phyloP scores from a whole-genome alignment of 2,329 filamentous ascomycete species.

The Periconia sp. region DNA sequence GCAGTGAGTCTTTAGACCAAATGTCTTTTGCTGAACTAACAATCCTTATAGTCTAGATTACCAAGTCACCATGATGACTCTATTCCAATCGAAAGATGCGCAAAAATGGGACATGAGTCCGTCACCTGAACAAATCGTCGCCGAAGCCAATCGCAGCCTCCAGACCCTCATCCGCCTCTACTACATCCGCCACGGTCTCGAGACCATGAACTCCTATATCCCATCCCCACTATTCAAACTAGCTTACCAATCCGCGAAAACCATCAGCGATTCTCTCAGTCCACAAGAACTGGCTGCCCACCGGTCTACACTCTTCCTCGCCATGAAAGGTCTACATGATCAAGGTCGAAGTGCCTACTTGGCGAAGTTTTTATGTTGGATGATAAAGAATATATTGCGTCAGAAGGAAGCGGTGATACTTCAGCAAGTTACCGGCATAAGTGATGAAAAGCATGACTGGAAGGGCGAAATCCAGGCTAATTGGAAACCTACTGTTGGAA shows the following conservation, averaged over 20 bases:
- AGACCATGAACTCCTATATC: neutral
- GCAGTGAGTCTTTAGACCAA: neutral
- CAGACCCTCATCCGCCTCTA: neutral
- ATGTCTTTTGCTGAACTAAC: neutral
- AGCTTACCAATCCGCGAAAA: neutral
- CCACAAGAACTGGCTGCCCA: neutral
- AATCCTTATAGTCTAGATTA: neutral
- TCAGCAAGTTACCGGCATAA: too few relatives aligned
- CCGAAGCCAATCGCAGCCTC: neutral
- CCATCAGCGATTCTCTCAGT: neutral
- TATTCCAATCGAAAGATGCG: neutral
- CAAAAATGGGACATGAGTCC: neutral
- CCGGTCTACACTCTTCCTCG: constrained; percentile 1
- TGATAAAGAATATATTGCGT: neutral
- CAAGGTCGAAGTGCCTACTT: neutral
- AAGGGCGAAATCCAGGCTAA: too few relatives aligned
- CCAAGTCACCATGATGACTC: neutral
- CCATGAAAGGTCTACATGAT: neutral
- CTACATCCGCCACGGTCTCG: neutral
- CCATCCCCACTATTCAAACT: neutral
- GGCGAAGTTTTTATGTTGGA: neutral
- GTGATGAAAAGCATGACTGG: too few relatives aligned
- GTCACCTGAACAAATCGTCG: neutral
- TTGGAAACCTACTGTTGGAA: too few relatives aligned
- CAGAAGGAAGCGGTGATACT: neutral